Conservation (phyloP, 768 basidiomycete genomes). For the Solioccasus polychromus region DNA sequence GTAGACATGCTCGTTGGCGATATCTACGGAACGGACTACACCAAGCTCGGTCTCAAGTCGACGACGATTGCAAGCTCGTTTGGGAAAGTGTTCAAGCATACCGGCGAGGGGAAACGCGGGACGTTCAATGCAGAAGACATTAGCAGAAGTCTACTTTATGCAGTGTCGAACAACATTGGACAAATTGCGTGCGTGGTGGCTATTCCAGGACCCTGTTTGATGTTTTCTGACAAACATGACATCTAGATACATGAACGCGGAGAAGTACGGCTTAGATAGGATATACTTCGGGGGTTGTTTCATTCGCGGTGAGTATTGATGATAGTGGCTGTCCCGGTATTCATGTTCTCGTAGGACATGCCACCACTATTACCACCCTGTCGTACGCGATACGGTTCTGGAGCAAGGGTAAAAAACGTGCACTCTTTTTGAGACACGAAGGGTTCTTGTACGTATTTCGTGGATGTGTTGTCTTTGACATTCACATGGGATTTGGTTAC, state of each 20-base stretch:
- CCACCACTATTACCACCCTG: conserved; percentile 93
- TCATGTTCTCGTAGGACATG: conserved; percentile 63
- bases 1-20: conserved; percentile 99
- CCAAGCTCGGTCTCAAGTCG: conserved; percentile 91
- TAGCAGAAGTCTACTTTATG: conserved; percentile 90
- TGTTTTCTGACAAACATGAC: conserved; percentile 13
- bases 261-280: conserved; percentile 93
- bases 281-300: conserved; percentile 99
- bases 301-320: conserved; percentile 73
- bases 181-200: conserved; percentile 89
- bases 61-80: conserved; percentile 98
- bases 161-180: conserved; percentile 97
- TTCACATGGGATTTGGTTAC: conserved; percentile 8
- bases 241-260: conserved; percentile 90
- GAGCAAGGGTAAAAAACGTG: conserved; percentile 96
- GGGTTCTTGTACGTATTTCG: conserved; percentile 83
- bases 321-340: background rate
- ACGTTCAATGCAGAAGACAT: conserved; percentile 91
- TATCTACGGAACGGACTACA: conserved; percentile 98
- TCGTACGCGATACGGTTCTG: conserved; percentile 99
- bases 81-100: conserved; percentile 96
- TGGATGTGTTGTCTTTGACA: background rate
- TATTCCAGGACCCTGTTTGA: conserved; percentile 4
- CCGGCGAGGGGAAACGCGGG: conserved; percentile 57
- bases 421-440: conserved; percentile 95